phyloP scores from a whole-genome alignment of 257 asterid genomes.

The Plantago elongata region DNA sequence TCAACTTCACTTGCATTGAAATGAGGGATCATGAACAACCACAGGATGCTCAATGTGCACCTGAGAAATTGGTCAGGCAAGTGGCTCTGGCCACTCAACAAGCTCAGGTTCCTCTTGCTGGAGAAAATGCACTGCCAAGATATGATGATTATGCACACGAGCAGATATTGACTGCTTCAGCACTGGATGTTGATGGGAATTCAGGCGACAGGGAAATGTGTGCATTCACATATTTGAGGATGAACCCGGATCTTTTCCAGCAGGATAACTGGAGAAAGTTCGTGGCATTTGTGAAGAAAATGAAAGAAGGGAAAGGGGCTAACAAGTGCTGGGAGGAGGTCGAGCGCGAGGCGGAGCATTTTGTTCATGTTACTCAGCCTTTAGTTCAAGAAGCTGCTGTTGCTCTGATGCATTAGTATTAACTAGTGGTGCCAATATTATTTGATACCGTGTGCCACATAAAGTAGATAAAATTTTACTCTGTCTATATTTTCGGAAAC shows the following conservation, averaged over 20 bases:
- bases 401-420: slow-evolving; percentile 59
- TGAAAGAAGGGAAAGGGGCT: slow-evolving; percentile 70
- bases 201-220: slow-evolving; percentile 62
- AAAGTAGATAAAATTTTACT: background rate
- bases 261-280: slow-evolving; percentile 90
- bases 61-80: slow-evolving; percentile 80
- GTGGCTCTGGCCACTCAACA: slow-evolving; percentile 76
- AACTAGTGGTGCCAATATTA: too few relatives aligned
- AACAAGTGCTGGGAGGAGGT: slow-evolving; percentile 65
- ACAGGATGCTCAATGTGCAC: slow-evolving; percentile 82
- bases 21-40: slow-evolving; percentile 98
- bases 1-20: slow-evolving; percentile 92
- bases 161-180: slow-evolving; percentile 57
- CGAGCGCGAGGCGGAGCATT: slow-evolving; percentile 90
- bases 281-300: slow-evolving; percentile 81
- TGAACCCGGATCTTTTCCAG: slow-evolving; percentile 79
- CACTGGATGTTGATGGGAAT: slow-evolving; percentile 36
- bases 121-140: slow-evolving; percentile 87
- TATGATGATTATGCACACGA: slow-evolving; percentile 78
- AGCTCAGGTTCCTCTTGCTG: slow-evolving; percentile 80
- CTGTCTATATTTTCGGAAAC: slow-evolving; percentile 7
- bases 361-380: slow-evolving; percentile 74
- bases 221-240: slow-evolving; percentile 89
- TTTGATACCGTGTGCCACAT: background rate
- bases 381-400: slow-evolving; percentile 88